Base-by-base conservation (phyloP, 495 filamentous ascomycete genomes). In the Penicillium roqueforti region DNA sequence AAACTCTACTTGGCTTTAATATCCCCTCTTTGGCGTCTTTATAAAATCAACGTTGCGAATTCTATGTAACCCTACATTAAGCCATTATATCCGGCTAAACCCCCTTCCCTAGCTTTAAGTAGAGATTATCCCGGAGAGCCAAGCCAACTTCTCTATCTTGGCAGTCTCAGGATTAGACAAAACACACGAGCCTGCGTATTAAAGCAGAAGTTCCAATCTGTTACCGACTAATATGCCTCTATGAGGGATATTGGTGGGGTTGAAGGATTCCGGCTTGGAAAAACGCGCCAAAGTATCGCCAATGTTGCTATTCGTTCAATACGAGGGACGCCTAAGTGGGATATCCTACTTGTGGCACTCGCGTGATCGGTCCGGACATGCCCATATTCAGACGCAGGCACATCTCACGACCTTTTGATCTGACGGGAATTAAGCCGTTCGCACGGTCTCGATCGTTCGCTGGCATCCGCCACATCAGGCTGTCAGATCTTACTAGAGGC, bases 41-140 rank as follows among this genome's bases (percentile, higher is more conserved):
- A 19, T 23, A 13, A 10, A 31, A 51, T 40, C 32, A 8, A 36
- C n/a, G n/a, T 11, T 31, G 28, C 6, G n/a, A 36, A 36, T 14
- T 36, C 63, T 65, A 67, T 67, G 64, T 67, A 67, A 67, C 64
- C 64, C 51, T 67, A 56, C 58, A 18, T 31, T 26, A 28, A 51
- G 34, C 23, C 51, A 60, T 60, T 39, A 36, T 25, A 29, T 20
- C 31, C 46, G 6, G 19, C 20, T 48, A 48, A 32, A 28, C n/a
- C 23, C 9, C 34, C 34, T 28, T 22, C 6, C 11, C 20, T 32
- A 32, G 10, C 28, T 9, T 20, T 11, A 19, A 28, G n/a, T 39
- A 18, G 34, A 25, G 47, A 29, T 29, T 13, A 10, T 39, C 47
- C 18, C 28, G 28, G 28, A 31, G 28, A 19, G 29, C 36, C 45